phyloP scores from a whole-genome alignment of 345 rosid genomes.

The Boechera stricta region DNA sequence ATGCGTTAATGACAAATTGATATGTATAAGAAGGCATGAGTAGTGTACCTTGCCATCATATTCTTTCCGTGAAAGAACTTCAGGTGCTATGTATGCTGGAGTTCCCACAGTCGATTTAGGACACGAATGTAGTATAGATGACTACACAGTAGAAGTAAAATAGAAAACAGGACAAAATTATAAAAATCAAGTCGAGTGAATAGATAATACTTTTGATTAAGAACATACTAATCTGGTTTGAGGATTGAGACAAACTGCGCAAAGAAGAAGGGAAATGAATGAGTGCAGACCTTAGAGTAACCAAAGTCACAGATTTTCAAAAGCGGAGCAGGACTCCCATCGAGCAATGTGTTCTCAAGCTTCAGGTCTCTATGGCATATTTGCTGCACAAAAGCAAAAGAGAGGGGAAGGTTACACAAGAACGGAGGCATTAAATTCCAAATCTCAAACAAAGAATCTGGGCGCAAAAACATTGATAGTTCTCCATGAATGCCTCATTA shows the following conservation, averaged over 20 bases:
- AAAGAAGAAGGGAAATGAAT: not conserved
- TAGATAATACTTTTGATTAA: not conserved
- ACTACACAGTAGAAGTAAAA: slow-evolving; percentile 47
- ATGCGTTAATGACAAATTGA: not conserved
- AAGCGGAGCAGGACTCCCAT: slow-evolving; percentile 91
- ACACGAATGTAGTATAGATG: slow-evolving; percentile 82
- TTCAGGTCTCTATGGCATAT: slow-evolving; percentile 87
- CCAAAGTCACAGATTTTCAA: slow-evolving; percentile 90
- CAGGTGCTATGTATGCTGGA: slow-evolving; percentile 93
- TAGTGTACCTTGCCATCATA: slow-evolving; percentile 77
- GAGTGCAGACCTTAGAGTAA: slow-evolving; percentile 63
- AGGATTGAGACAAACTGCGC: not conserved
- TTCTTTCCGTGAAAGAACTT: slow-evolving; percentile 80
- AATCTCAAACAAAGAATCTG: not conserved
- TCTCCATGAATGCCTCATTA: slow-evolving; percentile 2
- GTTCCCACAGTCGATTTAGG: slow-evolving; percentile 96
- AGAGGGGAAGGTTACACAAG: slow-evolving; percentile 41
- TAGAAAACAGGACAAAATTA: slow-evolving; percentile 14
- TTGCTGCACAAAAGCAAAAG: slow-evolving; percentile 59
- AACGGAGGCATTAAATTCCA: not conserved
- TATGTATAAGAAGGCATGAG: slow-evolving; percentile 12
- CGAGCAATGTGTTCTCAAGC: slow-evolving; percentile 81
- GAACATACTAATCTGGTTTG: slow-evolving; percentile 44
- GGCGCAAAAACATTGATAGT: not conserved
- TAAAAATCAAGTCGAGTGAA: slow-evolving; percentile 2